A percentile compares a stretch with the other conserved stretches of the same genome.
These are phyloP conservation scores for Coniochaeta ligniaria DNA, from an alignment of 2,329 filamentous ascomycete species.

Conservation along the genomic window DNA sequence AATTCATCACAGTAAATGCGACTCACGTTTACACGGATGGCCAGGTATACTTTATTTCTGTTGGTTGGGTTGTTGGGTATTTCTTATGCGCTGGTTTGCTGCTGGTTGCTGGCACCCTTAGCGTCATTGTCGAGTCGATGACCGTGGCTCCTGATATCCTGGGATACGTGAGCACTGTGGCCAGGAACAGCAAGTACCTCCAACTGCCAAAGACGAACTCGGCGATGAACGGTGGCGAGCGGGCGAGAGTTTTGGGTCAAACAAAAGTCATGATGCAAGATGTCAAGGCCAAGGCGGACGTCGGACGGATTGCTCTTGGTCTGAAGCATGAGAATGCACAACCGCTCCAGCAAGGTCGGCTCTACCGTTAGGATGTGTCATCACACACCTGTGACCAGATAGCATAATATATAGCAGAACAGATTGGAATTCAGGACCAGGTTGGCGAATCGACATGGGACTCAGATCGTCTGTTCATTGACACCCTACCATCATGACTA, in stretches of 20 bases:
- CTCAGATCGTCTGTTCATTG: too few relatives aligned
- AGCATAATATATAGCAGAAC: not conserved
- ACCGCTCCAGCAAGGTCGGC: constrained; percentile 4
- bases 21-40: not conserved
- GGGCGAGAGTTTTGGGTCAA: constrained; percentile 7
- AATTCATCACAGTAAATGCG: not conserved
- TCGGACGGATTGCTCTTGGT: constrained; percentile 10
- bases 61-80: constrained; percentile 4
- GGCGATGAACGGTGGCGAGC: constrained; percentile 7
- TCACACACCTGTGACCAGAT: not conserved
- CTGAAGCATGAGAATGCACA: constrained; percentile 7
- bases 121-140: constrained; percentile 6
- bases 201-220: constrained; percentile 9
- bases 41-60: constrained; percentile 3
- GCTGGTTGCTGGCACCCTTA: constrained; percentile 4
- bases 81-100: constrained; percentile 6
- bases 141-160: constrained; percentile 9
- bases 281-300: constrained; percentile 6
- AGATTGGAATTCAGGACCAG: not conserved
- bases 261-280: constrained; percentile 11
- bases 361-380: constrained; percentile 2
- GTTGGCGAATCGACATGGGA: too few relatives aligned
- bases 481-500: too few relatives aligned
- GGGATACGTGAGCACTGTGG: constrained; percentile 9
- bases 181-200: constrained; percentile 8